Evolutionary conservation across 1,284 basidiomycete genomes (phyloP).

Genomic region (Rugosomyces carneus): DNA sequence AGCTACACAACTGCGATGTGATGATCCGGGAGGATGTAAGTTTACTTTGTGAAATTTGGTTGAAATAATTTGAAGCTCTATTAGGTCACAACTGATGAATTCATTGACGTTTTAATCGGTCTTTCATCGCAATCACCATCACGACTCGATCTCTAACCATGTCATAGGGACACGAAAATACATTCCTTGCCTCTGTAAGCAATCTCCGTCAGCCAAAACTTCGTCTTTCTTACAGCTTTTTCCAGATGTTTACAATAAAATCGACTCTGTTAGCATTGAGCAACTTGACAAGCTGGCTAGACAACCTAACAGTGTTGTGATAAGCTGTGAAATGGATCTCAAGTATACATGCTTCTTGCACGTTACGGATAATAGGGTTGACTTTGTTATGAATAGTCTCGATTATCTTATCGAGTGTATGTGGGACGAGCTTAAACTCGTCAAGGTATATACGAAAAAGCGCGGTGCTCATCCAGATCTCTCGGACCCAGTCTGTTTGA

Average conservation of each 20-base stretch:
- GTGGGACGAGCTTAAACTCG: slow-evolving; percentile 83
- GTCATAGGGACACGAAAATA: slow-evolving; percentile 84
- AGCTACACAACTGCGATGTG: slow-evolving; percentile 91
- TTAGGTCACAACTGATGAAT: slow-evolving; percentile 93
- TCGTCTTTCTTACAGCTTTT: neutral
- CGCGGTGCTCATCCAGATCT: slow-evolving; percentile 92
- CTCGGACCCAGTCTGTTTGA: slow-evolving; percentile 87
- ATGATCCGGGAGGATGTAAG: slow-evolving; percentile 93
- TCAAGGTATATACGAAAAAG: slow-evolving; percentile 96
- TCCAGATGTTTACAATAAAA: slow-evolving; percentile 91
- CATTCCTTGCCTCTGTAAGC: slow-evolving; percentile 79
- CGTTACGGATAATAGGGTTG: neutral
- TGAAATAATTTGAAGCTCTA: slow-evolving; percentile 1
- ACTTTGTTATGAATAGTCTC: slow-evolving; percentile 45
- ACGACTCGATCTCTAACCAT: slow-evolving; percentile 6
- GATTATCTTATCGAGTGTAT: slow-evolving; percentile 86
- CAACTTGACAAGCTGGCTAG: slow-evolving; percentile 86
- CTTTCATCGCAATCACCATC: slow-evolving; percentile 4
- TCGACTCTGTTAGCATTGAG: slow-evolving; percentile 88
- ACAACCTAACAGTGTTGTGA: slow-evolving; percentile 85
- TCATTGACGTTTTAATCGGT: slow-evolving; percentile 95
- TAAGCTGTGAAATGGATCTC: slow-evolving; percentile 89
- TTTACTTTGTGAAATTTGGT: slow-evolving; percentile 8
- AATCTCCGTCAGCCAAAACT: neutral
- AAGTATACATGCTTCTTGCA: slow-evolving; percentile 49